Base-by-base conservation (phyloP, 2,329 filamentous ascomycete genomes). In the Sordariomycetes sp. region DNA sequence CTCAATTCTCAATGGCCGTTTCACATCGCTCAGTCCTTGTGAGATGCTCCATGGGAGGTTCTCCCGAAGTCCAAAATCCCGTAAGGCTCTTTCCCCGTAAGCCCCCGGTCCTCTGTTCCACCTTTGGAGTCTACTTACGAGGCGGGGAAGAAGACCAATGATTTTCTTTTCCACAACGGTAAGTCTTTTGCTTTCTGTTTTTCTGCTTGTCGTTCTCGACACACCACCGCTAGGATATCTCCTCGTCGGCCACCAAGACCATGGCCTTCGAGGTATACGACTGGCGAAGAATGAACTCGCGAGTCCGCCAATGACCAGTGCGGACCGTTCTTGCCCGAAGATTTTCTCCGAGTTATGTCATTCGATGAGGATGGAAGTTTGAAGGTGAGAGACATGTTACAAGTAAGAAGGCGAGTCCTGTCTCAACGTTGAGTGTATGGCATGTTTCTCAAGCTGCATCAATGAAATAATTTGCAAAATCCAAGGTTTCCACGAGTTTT, bases 211-310 rank as follows among this genome's bases (percentile, higher is more conserved):
- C n/a, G 22, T 50, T 10, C n/a, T 50, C 20, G 7, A 24, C 10
- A 56, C 25, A 45, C n/a, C 17, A 69, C 74, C 87, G 89, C 89
- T 84, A 86, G 80, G 75, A 82, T 90, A 95, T 95, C 89, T 87
- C 87, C 89, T 85, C 84, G 82, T 85, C 79, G 81, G 85, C 82
- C 86, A 78, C 74, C 28, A 32, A 66, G 64, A 73, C 76, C 67
- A 86, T 89, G 87, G 85, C 83, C 86, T 79, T 82, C 82, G 83
- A 89, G 90, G 86, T 96, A 96, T 84, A 95, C 87, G 84, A 83
- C 81, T 91, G 82, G 90, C 90, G 88, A 79, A 96, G 78, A 96
- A 72, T 65, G 79, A 94, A 73, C 67, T 34, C 54, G 52, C 17
- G 69, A 65, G 70, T 71, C 67, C 68, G 67, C 65, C 70, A 69